Conservation (phyloP, 768 basidiomycete genomes). For the Termitomyces sp. region DNA sequence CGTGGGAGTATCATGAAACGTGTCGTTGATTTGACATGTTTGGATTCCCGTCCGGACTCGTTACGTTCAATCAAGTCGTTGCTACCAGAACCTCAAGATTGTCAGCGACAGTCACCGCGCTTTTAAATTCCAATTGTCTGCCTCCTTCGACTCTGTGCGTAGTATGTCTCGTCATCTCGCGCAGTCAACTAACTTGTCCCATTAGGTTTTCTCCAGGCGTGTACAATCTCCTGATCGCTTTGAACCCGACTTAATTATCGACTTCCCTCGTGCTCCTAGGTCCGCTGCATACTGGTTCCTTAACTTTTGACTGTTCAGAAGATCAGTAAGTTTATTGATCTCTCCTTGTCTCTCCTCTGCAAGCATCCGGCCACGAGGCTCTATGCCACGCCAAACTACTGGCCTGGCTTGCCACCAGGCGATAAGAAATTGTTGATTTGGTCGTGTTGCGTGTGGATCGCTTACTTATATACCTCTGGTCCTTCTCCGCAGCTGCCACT, state of each 20-base stretch:
- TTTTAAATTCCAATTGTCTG: slow-evolving; percentile 18
- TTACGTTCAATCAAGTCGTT: slow-evolving; percentile 37
- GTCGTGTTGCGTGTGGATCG: slow-evolving; percentile 10
- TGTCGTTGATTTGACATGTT: slow-evolving; percentile 30
- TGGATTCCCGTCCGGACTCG: slow-evolving; percentile 27
- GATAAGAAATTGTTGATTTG: slow-evolving; percentile 18
- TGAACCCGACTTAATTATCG: slow-evolving; percentile 25
- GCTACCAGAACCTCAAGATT: slow-evolving; percentile 37
- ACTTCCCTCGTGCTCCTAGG: slow-evolving; percentile 20
- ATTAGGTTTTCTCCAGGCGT: slow-evolving; percentile 20
- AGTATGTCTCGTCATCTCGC: background rate
- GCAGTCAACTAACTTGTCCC: background rate
- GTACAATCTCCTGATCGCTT: slow-evolving; percentile 22
- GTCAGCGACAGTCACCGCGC: slow-evolving; percentile 36
- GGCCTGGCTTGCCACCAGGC: slow-evolving; percentile 21
- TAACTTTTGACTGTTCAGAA: slow-evolving; percentile 16
- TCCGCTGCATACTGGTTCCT: slow-evolving; percentile 16
- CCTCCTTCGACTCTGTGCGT: slow-evolving; percentile 15
- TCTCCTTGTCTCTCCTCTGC: slow-evolving; percentile 8
- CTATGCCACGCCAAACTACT: slow-evolving; percentile 30
- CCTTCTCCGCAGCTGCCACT: slow-evolving; percentile 9
- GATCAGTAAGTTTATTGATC: slow-evolving; percentile 14
- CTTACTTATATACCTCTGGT: slow-evolving; percentile 14
- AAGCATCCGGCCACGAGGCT: slow-evolving; percentile 35
- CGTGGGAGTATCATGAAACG: slow-evolving; percentile 18